Base-by-base conservation (phyloP, 2,329 filamentous ascomycete genomes). In the Capronia epimyces region DNA sequence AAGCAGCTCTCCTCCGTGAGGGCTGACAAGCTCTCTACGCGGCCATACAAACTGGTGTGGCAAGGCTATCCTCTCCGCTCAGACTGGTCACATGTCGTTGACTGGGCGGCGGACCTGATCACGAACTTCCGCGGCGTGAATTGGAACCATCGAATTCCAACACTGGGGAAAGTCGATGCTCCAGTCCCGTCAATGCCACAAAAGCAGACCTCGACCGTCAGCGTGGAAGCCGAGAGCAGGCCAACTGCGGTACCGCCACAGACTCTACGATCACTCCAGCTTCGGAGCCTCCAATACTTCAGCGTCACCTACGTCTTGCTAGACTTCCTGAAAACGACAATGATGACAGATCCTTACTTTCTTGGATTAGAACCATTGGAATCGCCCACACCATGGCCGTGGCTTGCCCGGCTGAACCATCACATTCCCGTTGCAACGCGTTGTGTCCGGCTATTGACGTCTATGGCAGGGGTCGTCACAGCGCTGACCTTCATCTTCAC, bases 301-400 rank as follows among this genome's bases (percentile, higher is more conserved):
- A 48, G 79, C 1, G 49, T 76, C 31, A 73, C 75, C 57, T 93
- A 87, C 64, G 57, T 93, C 10, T 54, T 79, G 6, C 71, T 95
- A 7, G 91, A 96, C 66, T 51, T 81, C 5, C 67, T 87, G 46
- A 86, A 86, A 62, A 76, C 82, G 1, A 56, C 81, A 55, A 83
- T 88, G 71, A 82, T 84, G 59, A 78, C 80, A 46, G 91, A 97
- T 62, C 83, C 85, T 0, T 95, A 91, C 70, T 95, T 90, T 68
- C 75, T 75, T 68, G 75, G 75, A 36, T 63, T 82, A 51, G 64
- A 79, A 20, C 76, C 80, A 1, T 69, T 74, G 1, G 64, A 67
- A 46, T 53, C 66, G 68, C 70, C 69, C 3, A 69, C 72, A 47
- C 63, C 66, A 51, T 62, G 57, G 57, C 36, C 37, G 7, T 58